Percentiles rank a stretch among this genome's conserved stretches.
Conservation (phyloP, 768 basidiomycete genomes). For the Rossbeevera mucosa region DNA sequence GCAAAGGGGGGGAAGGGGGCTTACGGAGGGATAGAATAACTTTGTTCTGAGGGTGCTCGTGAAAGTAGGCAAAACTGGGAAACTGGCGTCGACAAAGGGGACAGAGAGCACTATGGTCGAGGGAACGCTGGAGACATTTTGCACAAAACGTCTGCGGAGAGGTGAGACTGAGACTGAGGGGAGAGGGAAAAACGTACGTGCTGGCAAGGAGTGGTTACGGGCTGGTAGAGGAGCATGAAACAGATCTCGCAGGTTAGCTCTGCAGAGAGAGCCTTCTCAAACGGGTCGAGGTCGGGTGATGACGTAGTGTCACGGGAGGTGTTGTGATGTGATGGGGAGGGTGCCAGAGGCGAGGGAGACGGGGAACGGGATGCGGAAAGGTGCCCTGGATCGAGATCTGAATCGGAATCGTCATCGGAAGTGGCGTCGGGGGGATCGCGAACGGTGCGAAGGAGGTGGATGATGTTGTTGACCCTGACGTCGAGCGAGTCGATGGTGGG, state of each 20-base stretch:
- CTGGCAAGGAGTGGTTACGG: constrained; percentile 92
- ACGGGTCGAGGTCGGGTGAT: constrained; percentile 26
- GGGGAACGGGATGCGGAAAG: constrained; percentile 14
- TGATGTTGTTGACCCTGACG: constrained; percentile 54
- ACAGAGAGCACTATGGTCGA: constrained; percentile 80
- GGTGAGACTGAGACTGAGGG: constrained; percentile 9
- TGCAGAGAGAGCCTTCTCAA: constrained; percentile 56
- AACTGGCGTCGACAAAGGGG: constrained; percentile 82
- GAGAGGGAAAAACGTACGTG: constrained; percentile 54
- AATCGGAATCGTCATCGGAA: constrained; percentile 28
- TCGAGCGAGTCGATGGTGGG: constrained; percentile 32
- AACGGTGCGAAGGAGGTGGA: constrained; percentile 38
- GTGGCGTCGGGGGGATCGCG: constrained; percentile 11
- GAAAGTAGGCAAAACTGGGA: constrained; percentile 73
- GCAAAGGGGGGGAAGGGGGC: constrained; percentile 17
- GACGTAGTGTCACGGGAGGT: constrained; percentile 28
- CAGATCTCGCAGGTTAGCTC: constrained; percentile 92
- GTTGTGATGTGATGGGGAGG: constrained; percentile 22
- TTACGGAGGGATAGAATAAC: constrained; percentile 65
- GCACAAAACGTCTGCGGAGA: constrained; percentile 77
- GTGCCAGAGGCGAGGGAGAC: constrained; percentile 1
- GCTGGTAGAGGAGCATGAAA: constrained; percentile 75
- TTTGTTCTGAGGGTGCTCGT: constrained; percentile 74
- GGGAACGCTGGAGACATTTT: constrained; percentile 81
- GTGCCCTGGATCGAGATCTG: constrained; percentile 26